Base-by-base conservation (phyloP, 2,329 filamentous ascomycete species). In the Monilinia fructigena region DNA sequence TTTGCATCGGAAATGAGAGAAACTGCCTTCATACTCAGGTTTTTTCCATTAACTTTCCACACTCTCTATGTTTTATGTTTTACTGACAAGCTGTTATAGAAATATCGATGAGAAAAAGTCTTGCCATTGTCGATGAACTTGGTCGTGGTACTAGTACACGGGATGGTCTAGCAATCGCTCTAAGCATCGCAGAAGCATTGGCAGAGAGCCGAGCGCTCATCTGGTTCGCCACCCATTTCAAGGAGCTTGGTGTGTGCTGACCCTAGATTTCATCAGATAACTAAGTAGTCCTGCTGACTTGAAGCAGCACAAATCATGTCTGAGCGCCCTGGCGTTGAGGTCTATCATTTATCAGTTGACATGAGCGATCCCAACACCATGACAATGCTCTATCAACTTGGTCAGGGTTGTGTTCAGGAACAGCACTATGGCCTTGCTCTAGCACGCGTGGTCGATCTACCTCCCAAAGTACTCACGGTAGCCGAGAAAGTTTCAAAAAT, bases 1-100 rank as follows among this genome's bases (percentile, higher is more conserved):
- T 99, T 98, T 75, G 92, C 93, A 0, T 85, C 92, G 0, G 95
- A 99, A 77, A 98, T 99, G 95, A 85, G 92, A 53, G 95, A 98
- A 74, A 96, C 94, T 80, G 92, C 93, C 0, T 97, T 96, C 76
- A 97, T 99, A 65, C 79, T 98, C 1, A 85, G 87, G 82, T 82
- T 74, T 1, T 48, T 38, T 2, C 23, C 26, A 35, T 4, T 40
- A 23, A 45, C 20, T 31, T 11, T 12, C 31, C 31, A 35, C 7
- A 35, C 31, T 8, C 31, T 35, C 20, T 23, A 14, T 38, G 16
- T 3, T 10, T 50, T 38, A 5, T 61, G 6, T 42, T 14, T 28
- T 67, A 20, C 58, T 69, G 23, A 66, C 45, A 23, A 42, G 23
- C 11, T n/a, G 8, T 40, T 38, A 11, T 45, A 83, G 85, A 63